Percentiles rank a stretch among this genome's conserved stretches.
These are phyloP conservation scores for Rubus idaeus DNA, from an alignment of 306 rosid species.

Conservation along the genomic window DNA sequence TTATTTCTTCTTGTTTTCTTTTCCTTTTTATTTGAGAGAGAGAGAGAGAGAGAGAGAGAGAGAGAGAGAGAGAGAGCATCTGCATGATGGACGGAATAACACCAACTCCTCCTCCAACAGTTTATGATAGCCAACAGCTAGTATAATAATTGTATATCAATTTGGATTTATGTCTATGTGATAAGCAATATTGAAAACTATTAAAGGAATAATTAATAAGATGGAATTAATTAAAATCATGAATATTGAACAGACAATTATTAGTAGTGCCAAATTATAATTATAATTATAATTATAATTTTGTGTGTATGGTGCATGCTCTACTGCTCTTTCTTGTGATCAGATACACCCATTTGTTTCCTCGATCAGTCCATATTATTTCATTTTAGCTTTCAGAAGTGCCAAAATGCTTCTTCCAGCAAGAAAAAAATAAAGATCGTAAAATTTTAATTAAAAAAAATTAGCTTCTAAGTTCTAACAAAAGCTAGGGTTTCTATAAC, in stretches of 20 bases:
- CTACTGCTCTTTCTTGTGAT: not conserved
- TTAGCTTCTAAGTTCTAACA: no score
- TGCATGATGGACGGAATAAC: not conserved
- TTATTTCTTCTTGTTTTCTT: not conserved
- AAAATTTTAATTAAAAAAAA: no score
- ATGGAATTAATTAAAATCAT: not conserved
- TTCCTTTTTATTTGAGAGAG: not conserved
- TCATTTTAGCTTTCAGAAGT: not conserved
- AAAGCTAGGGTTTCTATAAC: no score
- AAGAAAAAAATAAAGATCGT: no score
- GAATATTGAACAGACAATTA: not conserved
- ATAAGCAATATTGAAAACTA: not conserved
- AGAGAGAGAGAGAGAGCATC: not conserved
- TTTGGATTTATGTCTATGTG: not conserved
- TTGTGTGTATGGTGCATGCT: no score
- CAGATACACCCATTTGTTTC: not conserved
- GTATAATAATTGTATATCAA: no score
- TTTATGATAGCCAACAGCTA: no score
- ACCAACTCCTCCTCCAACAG: not conserved
- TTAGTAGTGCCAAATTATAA: no score
- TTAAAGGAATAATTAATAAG: not conserved
- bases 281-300: no score
- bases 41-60: not conserved
- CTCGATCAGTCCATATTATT: not conserved
- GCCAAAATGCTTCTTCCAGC: not conserved